Evolutionary conservation across 225 moss, liverwort and hornwort genomes (phyloP).

Genomic region (Bryoerythrophyllum caledonicum): DNA sequence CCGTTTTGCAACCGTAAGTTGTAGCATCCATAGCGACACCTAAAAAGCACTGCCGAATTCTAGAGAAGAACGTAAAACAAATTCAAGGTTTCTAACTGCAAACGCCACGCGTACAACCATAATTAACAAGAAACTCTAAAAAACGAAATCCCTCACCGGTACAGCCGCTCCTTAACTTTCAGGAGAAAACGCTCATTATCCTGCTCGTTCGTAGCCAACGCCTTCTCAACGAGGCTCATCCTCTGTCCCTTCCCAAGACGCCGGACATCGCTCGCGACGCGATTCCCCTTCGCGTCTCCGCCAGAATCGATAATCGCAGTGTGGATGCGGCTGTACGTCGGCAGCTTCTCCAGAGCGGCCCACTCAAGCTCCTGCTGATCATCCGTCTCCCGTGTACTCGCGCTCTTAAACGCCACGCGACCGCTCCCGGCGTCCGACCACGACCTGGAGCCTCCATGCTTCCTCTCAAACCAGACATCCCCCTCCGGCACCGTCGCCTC

Average conservation of each 20-base stretch:
- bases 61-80: neutral
- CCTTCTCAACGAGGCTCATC: constrained; percentile 56
- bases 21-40: neutral
- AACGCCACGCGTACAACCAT: neutral
- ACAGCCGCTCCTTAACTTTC: constrained; percentile 51
- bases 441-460: constrained; percentile 53
- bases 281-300: neutral
- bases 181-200: constrained; percentile 62
- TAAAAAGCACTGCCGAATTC: neutral
- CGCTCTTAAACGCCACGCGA: constrained; percentile 30
- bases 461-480: constrained; percentile 57
- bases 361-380: constrained; percentile 53
- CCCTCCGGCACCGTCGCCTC: constrained; percentile 47
- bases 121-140: neutral
- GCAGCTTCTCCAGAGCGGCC: constrained; percentile 66
- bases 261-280: constrained; percentile 40
- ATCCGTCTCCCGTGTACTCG: constrained; percentile 39
- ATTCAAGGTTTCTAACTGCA: neutral
- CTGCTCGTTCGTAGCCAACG: constrained; percentile 61
- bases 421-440: constrained; percentile 54
- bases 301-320: constrained; percentile 39
- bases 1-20: neutral
- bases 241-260: constrained; percentile 52
- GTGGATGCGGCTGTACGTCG: constrained; percentile 53
- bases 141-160: constrained; percentile 30